Base-by-base conservation (phyloP, 805 yeast genomes). In the Pichia manshurica region DNA sequence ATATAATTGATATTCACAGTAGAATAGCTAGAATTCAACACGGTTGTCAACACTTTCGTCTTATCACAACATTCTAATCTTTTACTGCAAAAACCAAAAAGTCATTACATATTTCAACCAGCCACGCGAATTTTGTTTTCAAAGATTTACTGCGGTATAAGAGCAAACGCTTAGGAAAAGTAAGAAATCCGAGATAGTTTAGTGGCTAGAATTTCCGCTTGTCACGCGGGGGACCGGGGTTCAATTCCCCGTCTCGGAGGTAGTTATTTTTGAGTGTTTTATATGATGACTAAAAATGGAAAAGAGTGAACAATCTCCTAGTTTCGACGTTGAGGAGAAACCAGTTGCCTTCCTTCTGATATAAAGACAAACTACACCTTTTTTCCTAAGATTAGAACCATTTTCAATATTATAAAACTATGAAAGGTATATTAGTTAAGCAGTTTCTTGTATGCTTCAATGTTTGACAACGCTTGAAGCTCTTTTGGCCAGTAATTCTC, bases 201-300 rank as follows among this genome's bases (percentile, higher is more conserved):
- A 65, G 66, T 64, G 69, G 70, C 63, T 64, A 65, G 70, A 66
- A 66, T 65, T 63, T 60, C 61, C 69, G 70, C 70, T 66, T 66
- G 70, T 66, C 70, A 66, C 69, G 70, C 67, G 69, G 66, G 65
- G 60, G 70, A 66, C 67, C 70, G 64, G 69, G 69, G 70, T 66
- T 66, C 70, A 61, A 66, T 64, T 66, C 70, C 69, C 70, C 64
- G 70, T 63, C 65, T 63, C 67, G 68, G 70, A 66, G 70, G n/a
- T n/a, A 20, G 44, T 21, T 34, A 37, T 49, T 53, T 53, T 47
- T 47, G 42, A 35, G 16, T 15, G 29, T 44, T 49, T 35, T 41
- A 29, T 19, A 42, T 56, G 59, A 56, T 56, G 59, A 56, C 44
- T 48, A 42, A 20, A 33, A 51, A 53, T 53, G 53, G 57, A 50